Evolutionary conservation across 2,329 filamentous ascomycete species (phyloP), one percentile per base, ranked within the genome.

Genomic region (Sporothrix pallida): DNA sequence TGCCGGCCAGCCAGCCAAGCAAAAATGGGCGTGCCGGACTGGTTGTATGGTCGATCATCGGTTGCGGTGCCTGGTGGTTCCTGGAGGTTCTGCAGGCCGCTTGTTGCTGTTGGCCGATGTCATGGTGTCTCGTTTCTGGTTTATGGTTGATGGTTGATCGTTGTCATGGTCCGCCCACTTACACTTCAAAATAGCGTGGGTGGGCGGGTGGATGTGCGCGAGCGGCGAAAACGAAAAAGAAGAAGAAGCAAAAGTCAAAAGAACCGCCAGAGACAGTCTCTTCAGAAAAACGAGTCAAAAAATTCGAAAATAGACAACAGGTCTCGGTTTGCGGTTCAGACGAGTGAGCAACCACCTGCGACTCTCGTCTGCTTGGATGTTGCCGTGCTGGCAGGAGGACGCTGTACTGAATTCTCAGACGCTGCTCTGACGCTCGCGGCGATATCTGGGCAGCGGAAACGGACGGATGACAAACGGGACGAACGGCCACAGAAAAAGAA

Each of bases 41-140:
- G 17, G 31, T 48, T 67, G 42, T 56, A 8, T 15, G 48, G 26
- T 44, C 46, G 60, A 56, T 46, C n/a, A 13, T 67, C 26, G 60
- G 17, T 56, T 56, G 60, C 70, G 60, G 70, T 72, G 58, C 70
- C 70, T 72, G 70, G 60, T 56, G 70, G 70, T 72, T 72, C 70
- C 60, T 72, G 48, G 56, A 48, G 42, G 42, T 56, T 31, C 50
- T 70, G 48, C 10, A 20, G 68, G 52, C n/a, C 9, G 52, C 12
- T 12, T 60, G 50, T 62, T 23, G n/a, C 3, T 37, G 31, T 37
- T 37, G 15, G 9, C 37, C 13, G 58, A 56, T 23, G 20, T 8
- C 9, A 23, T 9, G 17, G 26, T 23, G 17, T n/a, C 20, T 7
- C 23, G 42, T 31, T 3, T 67, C n/a, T 46, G 52, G 9, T 10